A percentile compares a stretch with the other conserved stretches of the same genome.
phyloP scores from a whole-genome alignment of 2,329 filamentous ascomycete genomes.

The Didymella segeticola region DNA sequence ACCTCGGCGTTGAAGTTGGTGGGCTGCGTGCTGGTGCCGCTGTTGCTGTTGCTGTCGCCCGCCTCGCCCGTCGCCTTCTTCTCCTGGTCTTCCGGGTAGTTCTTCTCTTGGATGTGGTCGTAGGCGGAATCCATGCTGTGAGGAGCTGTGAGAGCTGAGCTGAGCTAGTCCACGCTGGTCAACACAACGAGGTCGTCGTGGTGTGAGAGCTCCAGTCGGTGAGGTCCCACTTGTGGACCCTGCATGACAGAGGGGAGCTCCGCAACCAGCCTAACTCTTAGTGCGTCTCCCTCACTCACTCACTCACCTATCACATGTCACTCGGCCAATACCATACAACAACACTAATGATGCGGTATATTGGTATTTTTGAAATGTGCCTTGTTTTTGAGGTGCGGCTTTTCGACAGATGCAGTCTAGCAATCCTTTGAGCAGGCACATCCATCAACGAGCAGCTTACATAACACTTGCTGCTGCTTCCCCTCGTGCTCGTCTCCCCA shows the following conservation, averaged over 20 bases:
- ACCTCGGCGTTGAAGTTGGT: slow-evolving; percentile 81
- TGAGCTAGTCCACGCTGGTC: too few relatives aligned
- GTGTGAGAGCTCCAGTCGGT: slow-evolving; percentile 18
- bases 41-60: too few relatives aligned
- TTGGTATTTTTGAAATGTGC: not conserved
- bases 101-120: slow-evolving; percentile 92
- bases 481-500: too few relatives aligned
- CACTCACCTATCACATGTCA: slow-evolving; percentile 15
- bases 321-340: not conserved
- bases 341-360: not conserved
- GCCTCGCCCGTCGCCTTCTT: slow-evolving; percentile 58
- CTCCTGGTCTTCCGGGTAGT: slow-evolving; percentile 58
- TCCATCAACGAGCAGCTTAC: too few relatives aligned
- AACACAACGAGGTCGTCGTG: too few relatives aligned
- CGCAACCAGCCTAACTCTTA: slow-evolving; percentile 25
- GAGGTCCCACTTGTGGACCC: slow-evolving; percentile 16
- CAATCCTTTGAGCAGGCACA: too few relatives aligned
- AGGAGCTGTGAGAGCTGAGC: too few relatives aligned
- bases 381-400: too few relatives aligned
- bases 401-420: too few relatives aligned
- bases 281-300: too few relatives aligned
- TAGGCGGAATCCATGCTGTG: slow-evolving; percentile 88
- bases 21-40: slow-evolving; percentile 39
- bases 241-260: slow-evolving; percentile 15
- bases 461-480: too few relatives aligned